These are phyloP conservation scores for Ramaria sp. DNA, from an alignment of 768 basidiomycete genomes.

Conservation along the genomic window DNA sequence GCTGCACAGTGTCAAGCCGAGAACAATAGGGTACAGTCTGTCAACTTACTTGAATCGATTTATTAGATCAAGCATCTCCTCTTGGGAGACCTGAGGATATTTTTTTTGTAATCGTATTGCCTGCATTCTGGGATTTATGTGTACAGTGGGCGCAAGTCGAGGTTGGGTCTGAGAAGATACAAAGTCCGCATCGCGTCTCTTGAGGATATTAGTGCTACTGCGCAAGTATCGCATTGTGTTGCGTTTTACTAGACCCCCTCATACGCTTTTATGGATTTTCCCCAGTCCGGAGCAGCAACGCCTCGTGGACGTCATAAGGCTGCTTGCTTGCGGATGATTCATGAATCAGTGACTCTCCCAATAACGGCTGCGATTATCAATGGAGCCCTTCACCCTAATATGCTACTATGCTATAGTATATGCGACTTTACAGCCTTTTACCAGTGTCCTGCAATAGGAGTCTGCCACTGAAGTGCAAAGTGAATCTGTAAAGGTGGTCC, in stretches of 20 bases:
- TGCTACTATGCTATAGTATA: too few species aligned
- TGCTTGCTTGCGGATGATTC: neutral
- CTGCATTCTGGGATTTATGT: conserved; percentile 40
- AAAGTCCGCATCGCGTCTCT: conserved; percentile 5
- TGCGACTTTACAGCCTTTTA: too few species aligned
- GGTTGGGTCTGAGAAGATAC: conserved; percentile 1
- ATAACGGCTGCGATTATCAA: too few species aligned
- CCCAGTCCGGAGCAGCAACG: neutral
- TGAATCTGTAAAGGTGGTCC: too few species aligned
- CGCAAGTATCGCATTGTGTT: conserved; percentile 6
- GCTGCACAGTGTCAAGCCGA: conserved; percentile 26
- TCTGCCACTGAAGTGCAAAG: too few species aligned
- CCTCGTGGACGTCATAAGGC: neutral
- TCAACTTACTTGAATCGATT: conserved; percentile 87
- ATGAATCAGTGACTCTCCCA: neutral
- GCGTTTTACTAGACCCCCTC: neutral
- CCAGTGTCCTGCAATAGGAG: too few species aligned
- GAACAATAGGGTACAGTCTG: neutral
- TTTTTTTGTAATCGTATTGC: conserved; percentile 83
- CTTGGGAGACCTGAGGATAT: conserved; percentile 80
- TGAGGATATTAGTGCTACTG: neutral
- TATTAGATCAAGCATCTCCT: conserved; percentile 92
- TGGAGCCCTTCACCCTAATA: too few species aligned
- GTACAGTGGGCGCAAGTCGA: neutral
- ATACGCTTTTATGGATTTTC: neutral